Conservation (phyloP, 2,329 filamentous ascomycete species). For the Zymoseptoria brevis region DNA sequence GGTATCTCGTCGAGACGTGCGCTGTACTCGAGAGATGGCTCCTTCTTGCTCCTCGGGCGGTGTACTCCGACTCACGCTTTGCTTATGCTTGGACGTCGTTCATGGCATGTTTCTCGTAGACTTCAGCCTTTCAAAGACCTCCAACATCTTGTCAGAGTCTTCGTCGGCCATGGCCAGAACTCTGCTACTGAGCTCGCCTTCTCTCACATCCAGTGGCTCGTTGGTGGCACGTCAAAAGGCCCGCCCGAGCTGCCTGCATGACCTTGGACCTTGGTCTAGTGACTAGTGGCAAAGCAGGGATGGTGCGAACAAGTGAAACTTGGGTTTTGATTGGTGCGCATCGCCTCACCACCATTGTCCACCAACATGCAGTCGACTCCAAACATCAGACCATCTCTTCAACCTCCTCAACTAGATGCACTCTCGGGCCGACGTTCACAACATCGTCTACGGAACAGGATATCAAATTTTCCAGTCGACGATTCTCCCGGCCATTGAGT, state of each 20-base stretch:
- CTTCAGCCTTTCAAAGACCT: neutral
- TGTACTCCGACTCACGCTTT: neutral
- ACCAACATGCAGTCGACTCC: neutral
- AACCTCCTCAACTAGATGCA: neutral
- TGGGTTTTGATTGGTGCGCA: neutral
- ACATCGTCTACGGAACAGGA: constrained; percentile 39
- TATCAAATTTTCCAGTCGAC: constrained; percentile 33
- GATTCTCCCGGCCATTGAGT: constrained; percentile 54
- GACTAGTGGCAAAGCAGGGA: neutral
- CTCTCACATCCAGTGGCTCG: neutral
- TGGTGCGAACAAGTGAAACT: neutral
- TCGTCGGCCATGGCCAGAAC: neutral
- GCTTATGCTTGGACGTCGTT: neutral
- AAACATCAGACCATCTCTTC: neutral
- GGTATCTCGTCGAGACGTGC: neutral
- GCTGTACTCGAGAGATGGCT: neutral
- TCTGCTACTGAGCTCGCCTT: neutral
- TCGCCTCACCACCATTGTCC: neutral
- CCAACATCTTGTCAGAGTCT: neutral
- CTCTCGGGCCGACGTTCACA: constrained; percentile 23
- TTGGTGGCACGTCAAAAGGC: neutral
- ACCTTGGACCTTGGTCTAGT: neutral
- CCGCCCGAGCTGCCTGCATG: neutral
- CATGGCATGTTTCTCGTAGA: neutral
- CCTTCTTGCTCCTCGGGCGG: neutral